Conservation (phyloP, 2,329 filamentous ascomycete species). For the Cercospora citrullina region DNA sequence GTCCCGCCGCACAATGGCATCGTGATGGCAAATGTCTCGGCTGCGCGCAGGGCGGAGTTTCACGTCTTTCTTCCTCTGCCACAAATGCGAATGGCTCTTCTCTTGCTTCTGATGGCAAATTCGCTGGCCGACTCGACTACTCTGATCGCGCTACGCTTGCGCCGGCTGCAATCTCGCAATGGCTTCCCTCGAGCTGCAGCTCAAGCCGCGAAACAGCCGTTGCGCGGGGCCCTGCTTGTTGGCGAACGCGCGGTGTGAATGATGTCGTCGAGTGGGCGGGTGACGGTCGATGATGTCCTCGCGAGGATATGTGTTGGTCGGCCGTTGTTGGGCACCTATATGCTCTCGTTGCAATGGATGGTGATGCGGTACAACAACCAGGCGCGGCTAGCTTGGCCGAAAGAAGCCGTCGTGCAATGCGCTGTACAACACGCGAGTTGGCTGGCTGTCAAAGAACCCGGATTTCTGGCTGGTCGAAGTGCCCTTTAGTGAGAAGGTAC, state of each 20-base stretch:
- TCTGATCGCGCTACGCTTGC: background rate
- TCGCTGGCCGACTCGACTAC: background rate
- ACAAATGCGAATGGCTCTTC: background rate
- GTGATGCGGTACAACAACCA: background rate
- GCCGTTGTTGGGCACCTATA: background rate
- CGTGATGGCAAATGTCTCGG: constrained; percentile 12
- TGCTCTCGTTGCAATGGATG: background rate
- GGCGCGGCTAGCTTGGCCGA: background rate
- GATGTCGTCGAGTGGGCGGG: background rate
- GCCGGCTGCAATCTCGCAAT: background rate
- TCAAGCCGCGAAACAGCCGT: background rate
- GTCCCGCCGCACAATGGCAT: constrained; percentile 54
- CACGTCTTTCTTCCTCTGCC: background rate
- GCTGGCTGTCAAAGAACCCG: background rate
- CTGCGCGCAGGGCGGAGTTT: background rate
- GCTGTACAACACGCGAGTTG: background rate
- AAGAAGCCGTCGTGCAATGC: background rate
- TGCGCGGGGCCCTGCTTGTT: background rate
- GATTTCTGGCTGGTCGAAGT: background rate
- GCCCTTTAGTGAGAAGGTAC: background rate
- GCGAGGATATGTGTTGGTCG: background rate
- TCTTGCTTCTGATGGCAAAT: background rate
- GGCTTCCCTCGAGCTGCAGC: background rate
- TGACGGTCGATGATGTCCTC: background rate
- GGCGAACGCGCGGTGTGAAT: background rate